Percentiles rank a stretch among this genome's conserved stretches.
Evolutionary conservation across 140 eudicot species (phyloP).

Genomic region (Stevia rebaudiana): DNA sequence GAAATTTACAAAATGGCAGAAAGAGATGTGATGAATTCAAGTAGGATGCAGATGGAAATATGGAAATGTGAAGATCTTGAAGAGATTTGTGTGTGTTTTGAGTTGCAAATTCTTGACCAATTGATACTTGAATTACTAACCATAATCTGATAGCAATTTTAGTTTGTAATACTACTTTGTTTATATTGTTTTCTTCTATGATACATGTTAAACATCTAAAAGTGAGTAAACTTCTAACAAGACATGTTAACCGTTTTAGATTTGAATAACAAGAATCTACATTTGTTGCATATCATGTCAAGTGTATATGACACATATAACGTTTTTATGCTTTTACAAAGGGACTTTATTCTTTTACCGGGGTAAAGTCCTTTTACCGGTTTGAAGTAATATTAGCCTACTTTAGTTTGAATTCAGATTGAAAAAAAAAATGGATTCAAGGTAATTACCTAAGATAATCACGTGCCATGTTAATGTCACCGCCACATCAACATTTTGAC

Average conservation of each 20-base stretch:
- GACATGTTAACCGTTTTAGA: neutral
- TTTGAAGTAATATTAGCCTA: neutral
- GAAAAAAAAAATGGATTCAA: too few relatives aligned
- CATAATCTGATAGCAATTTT: conserved; percentile 25
- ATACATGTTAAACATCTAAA: neutral
- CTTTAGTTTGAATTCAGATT: neutral
- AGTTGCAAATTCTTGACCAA: conserved; percentile 44
- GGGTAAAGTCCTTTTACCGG: neutral
- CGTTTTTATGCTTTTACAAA: neutral
- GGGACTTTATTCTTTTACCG: neutral
- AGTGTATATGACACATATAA: neutral
- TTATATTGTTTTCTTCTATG: conserved; percentile 7
- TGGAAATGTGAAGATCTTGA: conserved; percentile 35
- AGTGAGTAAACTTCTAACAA: conserved; percentile 21
- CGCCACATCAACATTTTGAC: neutral
- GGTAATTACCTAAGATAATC: neutral
- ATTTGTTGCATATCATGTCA: conserved; percentile 5
- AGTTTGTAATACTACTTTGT: conserved; percentile 15
- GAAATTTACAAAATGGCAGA: conserved; percentile 25
- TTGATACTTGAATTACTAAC: conserved; percentile 37
- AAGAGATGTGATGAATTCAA: conserved; percentile 27
- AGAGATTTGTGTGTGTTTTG: conserved; percentile 39
- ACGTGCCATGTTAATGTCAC: neutral
- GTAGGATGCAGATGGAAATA: conserved; percentile 22
- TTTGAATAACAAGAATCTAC: neutral